Evolutionary conservation across 148 eudicot genomes (phyloP).

Genomic region (Vaccinium darrowii): DNA sequence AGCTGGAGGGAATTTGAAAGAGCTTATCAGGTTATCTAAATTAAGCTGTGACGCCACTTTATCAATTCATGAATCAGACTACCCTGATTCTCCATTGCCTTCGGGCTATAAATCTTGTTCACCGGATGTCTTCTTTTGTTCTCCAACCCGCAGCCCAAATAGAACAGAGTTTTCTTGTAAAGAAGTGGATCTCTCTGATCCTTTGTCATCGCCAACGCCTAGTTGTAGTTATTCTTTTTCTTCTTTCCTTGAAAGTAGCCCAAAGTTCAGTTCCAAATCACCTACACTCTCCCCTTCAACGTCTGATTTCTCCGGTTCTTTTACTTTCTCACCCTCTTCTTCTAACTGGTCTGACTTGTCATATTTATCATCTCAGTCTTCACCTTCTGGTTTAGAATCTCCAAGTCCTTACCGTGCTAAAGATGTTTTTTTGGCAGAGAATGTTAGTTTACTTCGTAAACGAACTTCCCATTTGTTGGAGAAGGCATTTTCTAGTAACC

Average conservation of each 20-base stretch:
- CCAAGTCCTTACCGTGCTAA: slow-evolving; percentile 34
- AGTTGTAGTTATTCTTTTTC: slow-evolving; percentile 60
- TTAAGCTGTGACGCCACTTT: slow-evolving; percentile 21
- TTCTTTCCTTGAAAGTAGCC: slow-evolving; percentile 37
- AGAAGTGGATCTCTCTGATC: slow-evolving; percentile 28
- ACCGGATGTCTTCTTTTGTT: slow-evolving; percentile 27
- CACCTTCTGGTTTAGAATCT: slow-evolving; percentile 56
- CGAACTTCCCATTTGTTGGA: slow-evolving; percentile 27
- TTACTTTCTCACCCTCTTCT: slow-evolving; percentile 85
- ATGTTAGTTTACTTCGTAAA: slow-evolving; percentile 28
- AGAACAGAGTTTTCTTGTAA: slow-evolving; percentile 18
- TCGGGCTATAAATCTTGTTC: slow-evolving; percentile 30
- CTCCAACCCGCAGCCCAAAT: slow-evolving; percentile 19
- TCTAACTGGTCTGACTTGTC: slow-evolving; percentile 87
- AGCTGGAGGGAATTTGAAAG: slow-evolving; percentile 61
- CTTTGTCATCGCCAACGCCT: slow-evolving; percentile 34
- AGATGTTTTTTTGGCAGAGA: slow-evolving; percentile 24
- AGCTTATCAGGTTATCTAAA: slow-evolving; percentile 47
- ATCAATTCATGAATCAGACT: slow-evolving; percentile 24
- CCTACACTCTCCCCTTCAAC: slow-evolving; percentile 75
- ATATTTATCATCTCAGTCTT: slow-evolving; percentile 60
- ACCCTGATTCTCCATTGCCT: slow-evolving; percentile 37
- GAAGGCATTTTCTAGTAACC: slow-evolving; percentile 36
- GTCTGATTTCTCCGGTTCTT: slow-evolving; percentile 65
- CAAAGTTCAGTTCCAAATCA: slow-evolving; percentile 47